Base-by-base conservation (phyloP, 805 yeast genomes). In the Groenewaldozyma tartarivorans region DNA sequence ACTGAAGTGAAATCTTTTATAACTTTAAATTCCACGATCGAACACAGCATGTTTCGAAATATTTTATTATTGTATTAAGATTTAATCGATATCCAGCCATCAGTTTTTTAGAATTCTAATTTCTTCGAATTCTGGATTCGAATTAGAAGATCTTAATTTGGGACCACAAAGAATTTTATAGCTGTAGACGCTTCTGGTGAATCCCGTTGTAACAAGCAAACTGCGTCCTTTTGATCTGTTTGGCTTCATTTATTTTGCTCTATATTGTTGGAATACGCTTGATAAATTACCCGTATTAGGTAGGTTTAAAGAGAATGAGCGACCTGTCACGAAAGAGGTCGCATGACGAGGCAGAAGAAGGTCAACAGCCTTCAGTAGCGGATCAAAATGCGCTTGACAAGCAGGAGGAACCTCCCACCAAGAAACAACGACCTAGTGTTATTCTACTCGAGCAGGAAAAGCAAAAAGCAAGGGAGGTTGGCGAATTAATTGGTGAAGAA, bases 291-390 rank as follows among this genome's bases (percentile, higher is more conserved):
- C n/a, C 30, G 11, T n/a, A 26, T 11, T 17, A 13, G 30, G 17
- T n/a, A 3, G 9, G 15, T 26, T 15, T 20, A 18, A 17, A 5
- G 15, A 19, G 17, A 16, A 16, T 18, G 27, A 33, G 27, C 20
- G 11, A 27, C 17, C 32, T 27, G 29, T 19, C 39, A 36, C 38
- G 47, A 26, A 31, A 43, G 39, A 18, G 21, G 37, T 41, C 50
- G 41, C 45, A n/a, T 20, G 38, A 40, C 38, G 48, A 46, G 7
- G 40, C 51, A 11, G 51, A 48, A 29, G 47, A 48, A 6, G 53
- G 51, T 15, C 48, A 44, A 20, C 41, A 42, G 30, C 11, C 7
- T 24, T 7, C 29, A 24, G 29, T 13, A n/a, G n/a, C n/a, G n/a
- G n/a, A n/a, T n/a, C n/a, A n/a, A 24, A 24, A 24, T 24, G 20